Base-by-base conservation (phyloP, 1,284 basidiomycete species). In the Rhizopogon parksii region DNA sequence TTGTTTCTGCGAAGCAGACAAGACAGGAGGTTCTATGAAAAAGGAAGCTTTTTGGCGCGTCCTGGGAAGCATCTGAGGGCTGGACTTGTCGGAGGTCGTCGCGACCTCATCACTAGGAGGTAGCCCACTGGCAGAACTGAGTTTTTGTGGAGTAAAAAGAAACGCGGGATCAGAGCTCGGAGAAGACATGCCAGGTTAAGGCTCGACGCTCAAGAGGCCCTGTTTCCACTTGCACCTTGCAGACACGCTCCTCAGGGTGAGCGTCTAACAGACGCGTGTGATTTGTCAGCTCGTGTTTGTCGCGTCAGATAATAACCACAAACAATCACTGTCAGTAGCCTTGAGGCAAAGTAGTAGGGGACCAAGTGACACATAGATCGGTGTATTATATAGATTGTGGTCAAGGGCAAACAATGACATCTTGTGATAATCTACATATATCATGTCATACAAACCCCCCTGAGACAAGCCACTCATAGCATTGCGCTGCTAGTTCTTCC, bases 401-500 rank as follows among this genome's bases (percentile, higher is more conserved):
- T 17, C 11, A 40, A 15, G 9, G 25, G 15, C 11, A 17, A 32
- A 32, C 7, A 30, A 8, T 9, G 27, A 24, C 27, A 30, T 30
- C 7, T 9, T 30, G 12, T 43, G 17, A 21, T 21, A 34, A 32
- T n/a, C 12, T n/a, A 30, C 27, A 30, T 27, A 19, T 43, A 3
- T 43, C 32, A 21, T 32, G 2, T 21, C 32, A 50, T 12, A 56
- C 24, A 50, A 64, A 58, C 7, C 46, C 54, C 15, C 53, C 59
- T 34, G 51, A 47, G 47, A n/a, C 36, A n/a, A 82, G 63, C 80
- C 81, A 83, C 32, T 66, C 40, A 40, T 67, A 62, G 54, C 79
- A 82, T 42, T 76, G 73, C 24, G 60, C 57, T 30, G 75, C 80
- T 6, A 82, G 53, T 38, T 71, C 58, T 49, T 76, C 69, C 8